A percentile compares a stretch with the other conserved stretches of the same genome.
These are phyloP conservation scores for Cnidoscolus chayamansa DNA, from an alignment of 441 rosid species.

Conservation along the genomic window DNA sequence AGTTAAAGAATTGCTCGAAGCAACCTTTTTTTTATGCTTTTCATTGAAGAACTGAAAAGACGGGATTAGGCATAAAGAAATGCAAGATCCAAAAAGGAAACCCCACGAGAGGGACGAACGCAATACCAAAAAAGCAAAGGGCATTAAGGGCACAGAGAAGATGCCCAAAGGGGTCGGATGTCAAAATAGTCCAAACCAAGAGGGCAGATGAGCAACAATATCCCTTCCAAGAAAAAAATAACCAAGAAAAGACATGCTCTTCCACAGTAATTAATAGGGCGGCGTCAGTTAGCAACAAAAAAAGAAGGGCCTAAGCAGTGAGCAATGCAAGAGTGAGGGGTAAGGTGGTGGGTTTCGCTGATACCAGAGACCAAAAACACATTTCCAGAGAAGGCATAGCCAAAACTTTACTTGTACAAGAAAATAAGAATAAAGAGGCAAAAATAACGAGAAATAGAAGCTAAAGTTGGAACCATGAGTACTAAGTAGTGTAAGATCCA, in stretches of 20 bases:
- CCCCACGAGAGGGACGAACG: not conserved
- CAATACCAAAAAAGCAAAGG: not conserved
- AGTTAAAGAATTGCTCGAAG: not conserved
- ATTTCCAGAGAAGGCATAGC: not conserved
- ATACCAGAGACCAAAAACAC: not conserved
- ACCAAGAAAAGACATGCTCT: conserved; percentile 11
- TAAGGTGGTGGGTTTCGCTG: conserved; percentile 13
- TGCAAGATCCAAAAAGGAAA: not conserved
- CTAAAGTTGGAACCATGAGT: not conserved
- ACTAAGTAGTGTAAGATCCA: not conserved
- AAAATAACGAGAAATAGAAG: not conserved
- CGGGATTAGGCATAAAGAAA: not conserved
- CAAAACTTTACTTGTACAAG: not conserved
- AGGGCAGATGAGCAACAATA: conserved; percentile 16
- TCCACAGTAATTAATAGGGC: not conserved
- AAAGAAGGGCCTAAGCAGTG: not conserved
- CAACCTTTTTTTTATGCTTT: conserved; percentile 3
- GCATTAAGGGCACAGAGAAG: not conserved
- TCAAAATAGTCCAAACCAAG: conserved; percentile 6
- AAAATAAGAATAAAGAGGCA: not conserved
- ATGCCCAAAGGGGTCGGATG: not conserved
- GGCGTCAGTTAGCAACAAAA: conserved; percentile 14
- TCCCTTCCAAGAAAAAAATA: conserved; percentile 3
- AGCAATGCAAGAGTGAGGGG: conserved; percentile 6
- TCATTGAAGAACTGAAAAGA: not conserved